Evolutionary conservation across 2,329 filamentous ascomycete genomes (phyloP), one percentile per base, ranked within the genome.

Genomic region (Colletotrichum sp.): DNA sequence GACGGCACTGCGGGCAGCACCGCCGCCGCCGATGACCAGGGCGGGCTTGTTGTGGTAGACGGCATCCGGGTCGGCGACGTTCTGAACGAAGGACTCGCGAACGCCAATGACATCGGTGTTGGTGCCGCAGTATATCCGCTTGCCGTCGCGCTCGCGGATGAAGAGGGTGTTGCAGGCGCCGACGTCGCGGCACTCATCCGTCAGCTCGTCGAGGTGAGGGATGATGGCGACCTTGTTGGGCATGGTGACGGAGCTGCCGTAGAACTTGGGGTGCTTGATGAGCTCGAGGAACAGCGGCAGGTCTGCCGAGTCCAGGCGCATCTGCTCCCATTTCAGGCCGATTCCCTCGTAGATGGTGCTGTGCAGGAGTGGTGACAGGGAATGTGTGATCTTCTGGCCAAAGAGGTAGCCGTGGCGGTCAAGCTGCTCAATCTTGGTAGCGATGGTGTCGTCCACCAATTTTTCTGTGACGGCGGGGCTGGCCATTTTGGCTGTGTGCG

Each of bases 41-140:
- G 90, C 95, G 0, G 94, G 94, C 36, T 90, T 89, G 76, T 88
- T 87, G 79, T 90, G 88, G 81, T 92, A 91, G 60, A 86, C 82
- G 16, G 82, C 77, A 10, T 87, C 86, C 16, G 89, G 84, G 68
- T 86, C 80, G 8, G 84, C 63, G 13, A 89, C 82, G 79, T 92
- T 93, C 78, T 90, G 89, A 65, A 89, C 84, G 79, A 96, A 94
- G 6, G 93, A 91, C 81, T 96, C 94, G 26, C 94, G 90, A 77
- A 96, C 93, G 34, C 95, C 95, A 72, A 95, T 89, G 76, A 94
- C 94, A 84, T 97, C 95, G 6, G 95, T 96, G 86, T 97, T 96
- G 59, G 94, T 94, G 69, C 95, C 95, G 83, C 94, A 92, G 78
- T 91, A 91, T 62, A 89, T 80, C 21, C 89, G 86, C 39, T 85